phyloP scores from a whole-genome alignment of 2,329 filamentous ascomycete genomes.

The Fusarium pseudoanthophilum region DNA sequence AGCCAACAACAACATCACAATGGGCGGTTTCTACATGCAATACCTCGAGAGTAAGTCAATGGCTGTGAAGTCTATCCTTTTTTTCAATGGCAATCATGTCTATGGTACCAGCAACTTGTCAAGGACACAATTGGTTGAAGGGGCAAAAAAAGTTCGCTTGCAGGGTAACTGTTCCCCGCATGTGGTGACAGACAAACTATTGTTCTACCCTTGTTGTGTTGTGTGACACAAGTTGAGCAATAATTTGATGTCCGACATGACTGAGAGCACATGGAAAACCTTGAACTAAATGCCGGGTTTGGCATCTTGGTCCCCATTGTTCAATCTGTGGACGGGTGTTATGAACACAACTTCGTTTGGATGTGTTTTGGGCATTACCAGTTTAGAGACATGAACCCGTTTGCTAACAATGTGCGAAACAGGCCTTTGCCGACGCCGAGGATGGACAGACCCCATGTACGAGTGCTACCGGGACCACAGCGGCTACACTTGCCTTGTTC shows the following conservation, averaged over 20 bases:
- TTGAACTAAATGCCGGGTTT: neutral
- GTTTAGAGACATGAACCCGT: neutral
- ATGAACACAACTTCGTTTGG: neutral
- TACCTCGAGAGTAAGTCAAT: conserved; percentile 77
- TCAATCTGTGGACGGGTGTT: neutral
- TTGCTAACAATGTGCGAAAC: conserved; percentile 51
- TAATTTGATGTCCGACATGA: neutral
- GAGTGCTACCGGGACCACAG: conserved; percentile 78
- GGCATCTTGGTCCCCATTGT: neutral
- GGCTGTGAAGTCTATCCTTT: conserved; percentile 22
- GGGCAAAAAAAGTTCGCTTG: neutral
- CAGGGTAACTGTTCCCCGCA: conserved; percentile 27
- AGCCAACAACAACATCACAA: conserved; percentile 51
- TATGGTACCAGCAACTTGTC: conserved; percentile 32
- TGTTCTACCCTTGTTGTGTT: conserved; percentile 12
- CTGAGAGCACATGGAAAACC: conserved; percentile 4
- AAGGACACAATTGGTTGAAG: conserved; percentile 3
- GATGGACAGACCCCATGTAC: conserved; percentile 92
- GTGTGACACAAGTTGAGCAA: conserved; percentile 2
- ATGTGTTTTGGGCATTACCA: neutral
- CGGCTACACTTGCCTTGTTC: conserved; percentile 89
- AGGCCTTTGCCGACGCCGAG: conserved; percentile 95
- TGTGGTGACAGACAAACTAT: conserved; percentile 15
- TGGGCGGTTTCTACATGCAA: conserved; percentile 76
- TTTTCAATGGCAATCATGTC: conserved; percentile 33